Percentiles rank a stretch among this genome's conserved stretches.
phyloP scores from a whole-genome alignment of 1,139 yeast species.

The Saccharomyces pastorianus region DNA sequence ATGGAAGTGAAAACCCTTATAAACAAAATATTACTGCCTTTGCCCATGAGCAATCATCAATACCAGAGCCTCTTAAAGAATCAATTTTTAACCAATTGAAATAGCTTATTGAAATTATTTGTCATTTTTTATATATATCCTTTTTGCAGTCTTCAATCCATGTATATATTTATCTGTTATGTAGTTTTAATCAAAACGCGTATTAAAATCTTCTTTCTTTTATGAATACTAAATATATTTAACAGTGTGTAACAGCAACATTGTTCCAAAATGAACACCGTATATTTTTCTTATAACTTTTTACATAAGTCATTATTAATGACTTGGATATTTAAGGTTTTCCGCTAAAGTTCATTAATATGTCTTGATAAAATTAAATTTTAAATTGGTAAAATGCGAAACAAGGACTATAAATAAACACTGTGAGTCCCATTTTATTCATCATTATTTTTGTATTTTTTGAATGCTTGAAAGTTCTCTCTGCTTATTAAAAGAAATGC shows the following conservation, averaged over 20 bases:
- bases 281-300: background rate
- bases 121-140: background rate
- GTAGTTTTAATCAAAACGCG: background rate
- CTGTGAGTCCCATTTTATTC: background rate
- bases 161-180: background rate
- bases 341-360: background rate
- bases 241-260: background rate
- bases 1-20: constrained; percentile 85
- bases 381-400: background rate
- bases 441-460: background rate
- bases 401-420: background rate
- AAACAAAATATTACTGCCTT: constrained; percentile 73
- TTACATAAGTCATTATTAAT: background rate
- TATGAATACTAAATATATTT: no score
- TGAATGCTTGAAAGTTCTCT: background rate
- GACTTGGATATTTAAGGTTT: background rate
- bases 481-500: background rate
- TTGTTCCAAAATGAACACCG: background rate
- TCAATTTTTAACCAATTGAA: constrained; percentile 9
- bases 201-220: background rate
- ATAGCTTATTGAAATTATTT: constrained; percentile 8
- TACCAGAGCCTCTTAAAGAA: constrained; percentile 25
- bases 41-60: constrained; percentile 68
- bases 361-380: background rate
- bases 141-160: background rate